Evolutionary conservation across 768 basidiomycete species (phyloP), one percentile per base, ranked within the genome.

Genomic region (Kwoniella newhampshirensis): DNA sequence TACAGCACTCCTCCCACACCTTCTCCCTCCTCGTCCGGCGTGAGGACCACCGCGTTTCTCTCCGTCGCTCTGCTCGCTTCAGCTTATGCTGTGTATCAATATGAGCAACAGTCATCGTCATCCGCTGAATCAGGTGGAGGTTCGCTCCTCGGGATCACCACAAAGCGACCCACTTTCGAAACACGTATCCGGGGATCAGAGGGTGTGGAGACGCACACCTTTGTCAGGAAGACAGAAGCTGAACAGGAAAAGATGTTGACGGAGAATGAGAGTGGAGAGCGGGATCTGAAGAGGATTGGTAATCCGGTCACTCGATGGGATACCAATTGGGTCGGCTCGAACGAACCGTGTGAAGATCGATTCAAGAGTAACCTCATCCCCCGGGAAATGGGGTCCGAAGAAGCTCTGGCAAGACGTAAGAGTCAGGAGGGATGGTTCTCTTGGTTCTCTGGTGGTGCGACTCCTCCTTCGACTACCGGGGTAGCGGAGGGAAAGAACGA

Each of bases 291-390:
- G 51, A 44, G 32, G 36, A 45, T 17, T 6, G 70, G 65, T 6
- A 72, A 72, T 59, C 68, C 73, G 4, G 73, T 76, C 0, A 43
- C 65, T 3, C 25, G 63, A 32, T 86, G 87, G 76, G 82, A 86
- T 45, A 93, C 87, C 2, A 88, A 89, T 17, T 82, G 81, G 30
- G 79, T 98, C 32, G 80, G 88, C 0, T 87, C 91, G 2, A 99
- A 99, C 70, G 84, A 87, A 57, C 89, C 91, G 7, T 85, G 96
- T 49, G 96, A 99, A 77, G 96, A 99, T 73, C 85, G 91, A 23
- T 82, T 86, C 62, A 83, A 88, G 3, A 81, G 82, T 58, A 84
- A 85, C 54, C 79, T 91, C 60, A 78, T 94, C 5, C 63, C 46
- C 74, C 82, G 62, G 80, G 85, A 36, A 85, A 88, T 67, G 78